A percentile compares a stretch with the other conserved stretches of the same genome.
Conservation (phyloP, 75 land plant genomes). For the Gnetum montanum region DNA sequence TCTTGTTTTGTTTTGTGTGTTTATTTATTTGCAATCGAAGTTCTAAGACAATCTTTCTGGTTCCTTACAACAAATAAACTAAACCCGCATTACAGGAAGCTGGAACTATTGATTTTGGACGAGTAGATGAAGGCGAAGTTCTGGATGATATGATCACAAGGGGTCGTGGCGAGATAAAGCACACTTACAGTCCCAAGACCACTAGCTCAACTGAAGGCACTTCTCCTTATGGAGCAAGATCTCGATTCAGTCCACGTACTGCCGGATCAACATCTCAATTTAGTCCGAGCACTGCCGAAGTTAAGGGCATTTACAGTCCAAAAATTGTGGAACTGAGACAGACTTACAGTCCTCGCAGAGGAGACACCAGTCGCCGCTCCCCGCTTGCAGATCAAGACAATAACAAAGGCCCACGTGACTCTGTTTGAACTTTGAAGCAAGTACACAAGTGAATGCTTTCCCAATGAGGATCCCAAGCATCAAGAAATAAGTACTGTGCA, state of each 20-base stretch:
- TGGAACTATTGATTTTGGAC: not conserved
- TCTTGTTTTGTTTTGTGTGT: not conserved
- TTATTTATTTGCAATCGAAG: not conserved
- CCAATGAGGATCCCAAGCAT: too few relatives aligned
- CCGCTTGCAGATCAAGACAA: too few relatives aligned
- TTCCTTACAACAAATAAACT: too few relatives aligned
- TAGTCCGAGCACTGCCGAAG: not conserved
- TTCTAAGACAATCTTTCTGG: not conserved
- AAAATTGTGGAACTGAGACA: not conserved
- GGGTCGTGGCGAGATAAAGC: conserved; percentile 79
- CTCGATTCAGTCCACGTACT: conserved; percentile 11
- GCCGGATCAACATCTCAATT: not conserved
- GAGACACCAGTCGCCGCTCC: too few relatives aligned
- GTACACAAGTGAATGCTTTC: too few relatives aligned
- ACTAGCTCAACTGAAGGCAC: conserved; percentile 26
- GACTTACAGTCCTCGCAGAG: not conserved
- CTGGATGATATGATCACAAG: conserved; percentile 59
- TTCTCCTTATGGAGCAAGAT: conserved; percentile 4
- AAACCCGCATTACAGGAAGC: not conserved
- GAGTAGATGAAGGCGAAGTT: conserved; percentile 37
- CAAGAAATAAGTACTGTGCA: too few relatives aligned
- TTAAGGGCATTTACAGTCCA: not conserved
- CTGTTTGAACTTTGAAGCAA: too few relatives aligned
- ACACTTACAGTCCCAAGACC: conserved; percentile 32
- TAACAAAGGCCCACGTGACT: too few relatives aligned